Evolutionary conservation across 495 filamentous ascomycete genomes (phyloP).

Genomic region (Tuber aestivum): DNA sequence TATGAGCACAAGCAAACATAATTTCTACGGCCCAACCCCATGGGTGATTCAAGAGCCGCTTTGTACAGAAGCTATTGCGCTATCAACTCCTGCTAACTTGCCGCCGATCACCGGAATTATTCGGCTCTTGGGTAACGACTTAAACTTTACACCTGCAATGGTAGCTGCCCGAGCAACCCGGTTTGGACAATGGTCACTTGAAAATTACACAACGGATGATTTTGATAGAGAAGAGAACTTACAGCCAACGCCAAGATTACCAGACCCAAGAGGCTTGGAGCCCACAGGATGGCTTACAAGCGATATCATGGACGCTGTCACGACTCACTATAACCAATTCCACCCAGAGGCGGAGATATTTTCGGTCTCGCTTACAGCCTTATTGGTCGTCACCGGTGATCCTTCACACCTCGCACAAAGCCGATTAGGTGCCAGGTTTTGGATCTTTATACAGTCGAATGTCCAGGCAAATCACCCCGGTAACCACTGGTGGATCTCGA

Average conservation of each 20-base stretch:
- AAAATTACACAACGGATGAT: not conserved
- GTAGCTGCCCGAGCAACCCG: not conserved
- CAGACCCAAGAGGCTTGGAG: not conserved
- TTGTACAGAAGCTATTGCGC: not conserved
- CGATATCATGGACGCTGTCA: constrained; percentile 2
- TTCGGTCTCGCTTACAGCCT: not conserved
- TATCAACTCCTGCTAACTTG: not conserved
- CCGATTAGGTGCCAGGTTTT: constrained; percentile 7
- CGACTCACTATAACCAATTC: not conserved
- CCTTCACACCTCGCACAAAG: not conserved
- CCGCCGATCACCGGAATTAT: not conserved
- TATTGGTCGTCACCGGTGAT: not conserved
- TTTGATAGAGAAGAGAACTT: not conserved
- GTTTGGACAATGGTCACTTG: not conserved
- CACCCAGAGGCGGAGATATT: not conserved
- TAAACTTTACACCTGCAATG: not conserved
- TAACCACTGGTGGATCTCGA: not conserved
- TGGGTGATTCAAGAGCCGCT: not conserved
- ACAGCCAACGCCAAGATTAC: not conserved
- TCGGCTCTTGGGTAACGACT: not conserved
- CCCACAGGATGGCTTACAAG: not conserved
- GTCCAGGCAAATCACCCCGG: not conserved
- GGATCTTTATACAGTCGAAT: constrained; percentile 18
- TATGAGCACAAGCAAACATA: not conserved
- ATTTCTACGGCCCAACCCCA: not conserved